Percentiles rank a stretch among this genome's conserved stretches.
phyloP scores from a whole-genome alignment of 345 rosid genomes.

The Trapa incisa region DNA sequence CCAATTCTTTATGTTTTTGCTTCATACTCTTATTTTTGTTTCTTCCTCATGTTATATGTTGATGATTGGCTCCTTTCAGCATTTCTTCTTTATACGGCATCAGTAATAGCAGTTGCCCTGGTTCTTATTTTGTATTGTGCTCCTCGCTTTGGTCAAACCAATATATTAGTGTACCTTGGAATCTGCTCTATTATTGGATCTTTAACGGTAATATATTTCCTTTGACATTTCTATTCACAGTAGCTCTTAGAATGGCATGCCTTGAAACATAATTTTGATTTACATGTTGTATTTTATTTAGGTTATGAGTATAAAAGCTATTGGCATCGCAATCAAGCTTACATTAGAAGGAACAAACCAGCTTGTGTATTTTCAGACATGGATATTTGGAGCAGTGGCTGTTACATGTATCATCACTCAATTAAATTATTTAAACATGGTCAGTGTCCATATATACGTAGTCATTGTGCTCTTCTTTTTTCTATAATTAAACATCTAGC shows the following conservation, averaged over 20 bases:
- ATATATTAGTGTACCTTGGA: constrained; percentile 59
- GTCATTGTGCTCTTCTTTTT: no score
- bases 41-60: not conserved
- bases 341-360: constrained; percentile 58
- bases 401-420: constrained; percentile 59
- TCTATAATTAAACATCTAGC: not conserved
- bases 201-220: constrained; percentile 33
- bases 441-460: constrained; percentile 20
- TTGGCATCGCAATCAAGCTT: constrained; percentile 70
- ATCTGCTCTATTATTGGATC: constrained; percentile 71
- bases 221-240: not conserved
- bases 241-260: not conserved
- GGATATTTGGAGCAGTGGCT: constrained; percentile 68
- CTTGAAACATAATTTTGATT: not conserved
- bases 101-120: constrained; percentile 45
- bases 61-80: constrained; percentile 26
- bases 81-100: constrained; percentile 59
- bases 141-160: constrained; percentile 68
- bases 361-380: constrained; percentile 44
- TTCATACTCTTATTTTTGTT: not conserved
- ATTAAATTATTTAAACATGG: constrained; percentile 72
- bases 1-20: not conserved
- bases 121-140: constrained; percentile 48
- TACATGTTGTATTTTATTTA: constrained; percentile 11
- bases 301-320: constrained; percentile 82